Evolutionary conservation across 768 basidiomycete genomes (phyloP).

Genomic region (Suillus tomentosus): DNA sequence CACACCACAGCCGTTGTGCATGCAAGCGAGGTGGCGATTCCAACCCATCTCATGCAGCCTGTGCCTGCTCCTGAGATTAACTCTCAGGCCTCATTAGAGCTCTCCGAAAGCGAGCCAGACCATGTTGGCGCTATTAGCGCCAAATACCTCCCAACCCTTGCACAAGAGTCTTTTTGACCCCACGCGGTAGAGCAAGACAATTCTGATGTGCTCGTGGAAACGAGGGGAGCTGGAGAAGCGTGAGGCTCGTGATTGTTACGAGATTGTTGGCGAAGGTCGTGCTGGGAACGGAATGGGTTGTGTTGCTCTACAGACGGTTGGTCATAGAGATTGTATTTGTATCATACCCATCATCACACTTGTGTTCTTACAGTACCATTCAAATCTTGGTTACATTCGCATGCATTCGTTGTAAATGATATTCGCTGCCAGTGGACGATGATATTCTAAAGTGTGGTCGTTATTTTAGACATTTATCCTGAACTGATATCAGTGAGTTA

Average conservation of each 20-base stretch:
- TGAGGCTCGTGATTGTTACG: background rate
- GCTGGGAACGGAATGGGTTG: background rate
- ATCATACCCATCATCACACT: slow-evolving; percentile 1
- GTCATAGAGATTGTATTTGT: slow-evolving; percentile 6
- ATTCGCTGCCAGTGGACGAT: background rate
- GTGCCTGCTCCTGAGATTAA: background rate
- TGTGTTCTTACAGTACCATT: slow-evolving; percentile 2
- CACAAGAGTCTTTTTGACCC: slow-evolving; percentile 38
- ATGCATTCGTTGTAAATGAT: background rate
- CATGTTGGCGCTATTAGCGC: slow-evolving; percentile 20
- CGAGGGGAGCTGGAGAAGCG: background rate
- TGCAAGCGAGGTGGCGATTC: slow-evolving; percentile 11
- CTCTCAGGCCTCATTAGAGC: background rate
- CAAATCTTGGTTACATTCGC: background rate
- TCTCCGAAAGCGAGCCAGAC: background rate
- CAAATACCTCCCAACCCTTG: slow-evolving; percentile 33
- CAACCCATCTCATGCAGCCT: background rate
- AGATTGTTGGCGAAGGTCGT: background rate
- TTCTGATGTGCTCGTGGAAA: slow-evolving; percentile 8
- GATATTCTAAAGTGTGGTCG: background rate
- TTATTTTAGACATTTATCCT: too few relatives aligned
- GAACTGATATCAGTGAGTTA: too few relatives aligned
- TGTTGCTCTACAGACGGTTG: background rate
- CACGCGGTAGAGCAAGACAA: slow-evolving; percentile 26
- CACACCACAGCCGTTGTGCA: slow-evolving; percentile 20